Percentiles rank a stretch among this genome's conserved stretches.
Evolutionary conservation across 1,284 basidiomycete genomes (phyloP).

Genomic region (Erythrobasidium hasegawianum): DNA sequence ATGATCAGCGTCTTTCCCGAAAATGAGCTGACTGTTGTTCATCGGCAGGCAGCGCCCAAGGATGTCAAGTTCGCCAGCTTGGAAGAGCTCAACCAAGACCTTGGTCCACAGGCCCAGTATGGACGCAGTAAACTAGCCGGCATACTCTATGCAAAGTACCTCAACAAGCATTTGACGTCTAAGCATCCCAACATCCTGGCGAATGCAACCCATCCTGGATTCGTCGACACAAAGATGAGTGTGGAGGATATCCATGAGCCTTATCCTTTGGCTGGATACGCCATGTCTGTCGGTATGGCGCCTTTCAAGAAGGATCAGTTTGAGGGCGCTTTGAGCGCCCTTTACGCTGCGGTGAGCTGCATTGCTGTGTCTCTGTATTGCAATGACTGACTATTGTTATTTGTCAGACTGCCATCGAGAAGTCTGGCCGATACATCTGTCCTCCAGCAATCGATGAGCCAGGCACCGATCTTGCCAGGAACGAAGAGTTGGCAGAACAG

Average conservation of each 20-base stretch:
- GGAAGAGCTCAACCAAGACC: conserved; percentile 33
- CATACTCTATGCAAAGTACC: conserved; percentile 32
- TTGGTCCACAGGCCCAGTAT: conserved; percentile 29
- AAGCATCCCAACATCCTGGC: conserved; percentile 23
- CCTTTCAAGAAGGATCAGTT: conserved; percentile 33
- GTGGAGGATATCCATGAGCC: conserved; percentile 33
- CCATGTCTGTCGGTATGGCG: conserved; percentile 22
- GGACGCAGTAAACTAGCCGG: conserved; percentile 21
- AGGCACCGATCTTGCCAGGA: conserved; percentile 21
- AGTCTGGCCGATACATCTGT: conserved; percentile 33
- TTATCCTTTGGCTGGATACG: conserved; percentile 33
- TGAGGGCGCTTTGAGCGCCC: conserved; percentile 25
- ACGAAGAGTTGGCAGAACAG: conserved; percentile 28
- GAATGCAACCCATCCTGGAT: conserved; percentile 36
- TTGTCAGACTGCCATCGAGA: conserved; percentile 17
- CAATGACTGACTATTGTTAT: too few relatives aligned
- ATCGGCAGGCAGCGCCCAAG: too few relatives aligned
- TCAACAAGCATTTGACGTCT: conserved; percentile 28
- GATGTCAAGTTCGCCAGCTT: conserved; percentile 34
- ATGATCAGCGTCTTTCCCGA: too few relatives aligned
- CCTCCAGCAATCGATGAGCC: conserved; percentile 31
- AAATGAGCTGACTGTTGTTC: too few relatives aligned
- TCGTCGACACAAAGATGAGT: conserved; percentile 22
- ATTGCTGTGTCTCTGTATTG: too few relatives aligned
- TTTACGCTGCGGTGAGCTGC: conserved; percentile 22